These are phyloP conservation scores for Antitrichia curtipendula DNA, from an alignment of 225 moss, liverwort and hornwort genomes.

Conservation along the genomic window DNA sequence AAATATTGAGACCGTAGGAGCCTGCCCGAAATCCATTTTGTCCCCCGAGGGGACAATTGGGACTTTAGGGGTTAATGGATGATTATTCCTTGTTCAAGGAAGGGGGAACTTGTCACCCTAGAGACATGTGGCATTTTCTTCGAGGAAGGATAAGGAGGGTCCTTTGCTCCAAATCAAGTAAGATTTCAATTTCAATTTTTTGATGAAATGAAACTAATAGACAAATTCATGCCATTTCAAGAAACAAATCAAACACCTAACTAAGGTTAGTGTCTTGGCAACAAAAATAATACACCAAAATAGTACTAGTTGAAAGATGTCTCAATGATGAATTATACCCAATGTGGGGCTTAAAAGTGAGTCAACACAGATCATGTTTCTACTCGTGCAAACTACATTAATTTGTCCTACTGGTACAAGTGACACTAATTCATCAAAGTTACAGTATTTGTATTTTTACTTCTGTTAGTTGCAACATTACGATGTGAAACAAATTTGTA, in stretches of 20 bases:
- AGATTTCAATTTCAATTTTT: not conserved
- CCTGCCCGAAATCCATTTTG: too few species aligned
- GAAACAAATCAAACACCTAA: not conserved
- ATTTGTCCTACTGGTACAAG: accelerated
- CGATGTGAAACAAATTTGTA: accelerated
- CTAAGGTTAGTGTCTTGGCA: not conserved
- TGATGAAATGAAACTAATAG: accelerated
- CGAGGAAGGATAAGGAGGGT: accelerated
- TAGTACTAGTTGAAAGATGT: not conserved
- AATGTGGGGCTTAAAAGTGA: accelerated
- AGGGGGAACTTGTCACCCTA: accelerated
- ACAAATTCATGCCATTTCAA: not conserved
- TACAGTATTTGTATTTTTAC: not conserved
- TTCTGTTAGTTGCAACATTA: not conserved
- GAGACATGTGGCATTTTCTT: not conserved
- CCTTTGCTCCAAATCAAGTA: too few species aligned
- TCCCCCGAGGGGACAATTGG: too few species aligned
- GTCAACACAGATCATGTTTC: accelerated
- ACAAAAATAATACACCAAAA: accelerated
- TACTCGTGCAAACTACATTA: not conserved
- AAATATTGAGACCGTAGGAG: too few species aligned
- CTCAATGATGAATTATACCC: accelerated
- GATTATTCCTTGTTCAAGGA: not conserved
- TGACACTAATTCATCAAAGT: not conserved
- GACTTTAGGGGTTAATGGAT: too few species aligned